Base-by-base conservation (phyloP, 2,329 filamentous ascomycete species). In the Trichocomaceae sp. region DNA sequence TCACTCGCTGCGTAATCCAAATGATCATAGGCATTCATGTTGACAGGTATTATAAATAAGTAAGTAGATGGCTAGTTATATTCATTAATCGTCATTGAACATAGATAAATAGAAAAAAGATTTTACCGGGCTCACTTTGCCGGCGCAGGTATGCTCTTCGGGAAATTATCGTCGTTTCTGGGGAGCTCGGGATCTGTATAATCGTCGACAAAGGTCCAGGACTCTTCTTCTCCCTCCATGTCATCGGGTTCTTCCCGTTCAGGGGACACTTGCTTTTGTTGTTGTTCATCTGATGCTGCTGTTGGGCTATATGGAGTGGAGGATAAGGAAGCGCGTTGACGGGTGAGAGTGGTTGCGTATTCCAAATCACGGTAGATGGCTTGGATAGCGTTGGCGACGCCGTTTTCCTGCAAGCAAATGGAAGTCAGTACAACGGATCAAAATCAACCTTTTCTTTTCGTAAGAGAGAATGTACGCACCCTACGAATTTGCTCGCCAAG, bases 311-410 rank as follows among this genome's bases (percentile, higher is more conserved):
- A 69, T 2, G 69, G 69, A 7, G 68, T 69, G 5, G 66, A 64
- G 6, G 67, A 71, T 15, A 64, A 57, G 48, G 66, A 72, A 2
- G 66, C 68, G 48, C 70, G 74, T 64, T 84, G 82, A 70, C 87
- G 88, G 68, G 96, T 87, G 45, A 97, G 77, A 15, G 86, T 86
- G 70, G 83, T 88, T 37, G 93, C 91, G 64, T 96, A 96, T 67
- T 97, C 93, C 54, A 97, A 80, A 68, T 97, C 92, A 42, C 93
- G 87, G 68, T 97, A 99, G 55, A 99, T 88, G 57, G 84, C 88
- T 70, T 96, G 88, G 59, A 97, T 93, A 5, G 92, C 93, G 5
- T 80, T 87, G 47, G 86, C 84, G n/a, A 96, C 90, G 35, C 93
- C 93, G 60, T 90, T 84, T 70, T 99, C 92, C 87, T 95, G 59